Evolutionary conservation across 1,139 yeast species (phyloP).

Genomic region (Suhomyces bokatorum): DNA sequence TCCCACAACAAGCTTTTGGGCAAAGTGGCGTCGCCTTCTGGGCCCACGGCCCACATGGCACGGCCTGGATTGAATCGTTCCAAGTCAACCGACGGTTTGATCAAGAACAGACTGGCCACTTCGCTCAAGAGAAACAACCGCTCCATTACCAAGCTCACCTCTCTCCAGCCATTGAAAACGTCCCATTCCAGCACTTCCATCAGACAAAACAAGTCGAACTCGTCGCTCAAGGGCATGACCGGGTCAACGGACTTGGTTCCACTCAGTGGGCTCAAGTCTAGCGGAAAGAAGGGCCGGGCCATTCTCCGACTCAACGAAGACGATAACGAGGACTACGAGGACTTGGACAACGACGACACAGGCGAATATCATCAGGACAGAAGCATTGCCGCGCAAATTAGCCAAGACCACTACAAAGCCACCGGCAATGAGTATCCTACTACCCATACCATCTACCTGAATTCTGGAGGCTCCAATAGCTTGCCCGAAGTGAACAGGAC

Average conservation of each 20-base stretch:
- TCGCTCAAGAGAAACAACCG: constrained; percentile 38
- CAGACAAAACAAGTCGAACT: constrained; percentile 33
- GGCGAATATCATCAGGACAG: not conserved
- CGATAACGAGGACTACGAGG: constrained; percentile 16
- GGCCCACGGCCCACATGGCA: constrained; percentile 14
- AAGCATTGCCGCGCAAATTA: not conserved
- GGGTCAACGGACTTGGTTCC: constrained; percentile 15
- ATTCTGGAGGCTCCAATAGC: constrained; percentile 1
- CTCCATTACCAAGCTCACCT: constrained; percentile 39
- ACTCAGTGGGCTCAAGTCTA: constrained; percentile 37
- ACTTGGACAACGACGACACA: constrained; percentile 15
- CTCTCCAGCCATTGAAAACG: constrained; percentile 43
- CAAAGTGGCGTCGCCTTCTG: constrained; percentile 21
- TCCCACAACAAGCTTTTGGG: constrained; percentile 35
- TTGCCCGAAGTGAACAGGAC: constrained; percentile 2
- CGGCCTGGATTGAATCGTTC: constrained; percentile 43
- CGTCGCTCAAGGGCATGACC: constrained; percentile 37
- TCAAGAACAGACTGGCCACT: constrained; percentile 22
- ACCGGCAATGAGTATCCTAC: not conserved
- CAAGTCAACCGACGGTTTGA: constrained; percentile 46
- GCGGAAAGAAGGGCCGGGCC: constrained; percentile 43
- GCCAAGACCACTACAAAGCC: constrained; percentile 7
- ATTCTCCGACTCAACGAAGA: constrained; percentile 37
- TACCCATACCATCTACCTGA: not conserved
- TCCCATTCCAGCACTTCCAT: constrained; percentile 30